Evolutionary conservation across 257 asterid genomes (phyloP).

Genomic region (Scutellaria galericulata): DNA sequence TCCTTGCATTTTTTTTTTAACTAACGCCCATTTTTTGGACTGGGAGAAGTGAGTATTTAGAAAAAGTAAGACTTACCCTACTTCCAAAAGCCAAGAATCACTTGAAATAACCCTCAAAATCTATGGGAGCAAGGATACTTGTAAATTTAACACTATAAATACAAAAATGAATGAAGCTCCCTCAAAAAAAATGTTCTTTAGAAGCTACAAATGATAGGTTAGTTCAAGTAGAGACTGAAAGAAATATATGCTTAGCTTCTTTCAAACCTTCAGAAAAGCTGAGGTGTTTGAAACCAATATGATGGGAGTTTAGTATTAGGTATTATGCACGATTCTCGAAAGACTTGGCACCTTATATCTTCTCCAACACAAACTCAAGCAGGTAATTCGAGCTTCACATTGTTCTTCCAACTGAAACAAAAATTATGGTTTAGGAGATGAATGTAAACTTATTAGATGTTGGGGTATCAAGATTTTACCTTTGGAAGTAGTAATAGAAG

Average conservation of each 20-base stretch:
- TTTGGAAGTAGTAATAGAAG: constrained; percentile 90
- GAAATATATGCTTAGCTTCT: constrained; percentile 10
- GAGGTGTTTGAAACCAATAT: background rate
- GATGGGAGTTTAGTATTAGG: background rate
- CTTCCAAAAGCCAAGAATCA: no score
- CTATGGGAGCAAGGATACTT: no score
- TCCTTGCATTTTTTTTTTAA: no score
- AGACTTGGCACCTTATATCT: constrained; percentile 7
- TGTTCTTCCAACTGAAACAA: constrained; percentile 75
- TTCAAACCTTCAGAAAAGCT: background rate
- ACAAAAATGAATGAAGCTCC: no score
- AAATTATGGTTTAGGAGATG: background rate
- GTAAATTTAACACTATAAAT: no score
- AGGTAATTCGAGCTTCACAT: constrained; percentile 68
- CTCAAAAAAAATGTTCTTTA: background rate
- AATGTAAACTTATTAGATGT: background rate
- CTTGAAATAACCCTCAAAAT: no score
- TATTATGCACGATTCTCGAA: constrained; percentile 11
- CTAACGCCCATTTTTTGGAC: no score
- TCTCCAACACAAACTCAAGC: constrained; percentile 49
- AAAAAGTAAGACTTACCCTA: no score
- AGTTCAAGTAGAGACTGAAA: background rate
- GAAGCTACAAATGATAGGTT: background rate
- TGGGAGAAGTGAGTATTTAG: no score
- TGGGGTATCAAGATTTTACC: constrained; percentile 39